A percentile compares a stretch with the other conserved stretches of the same genome.
These are phyloP conservation scores for Calonectria leucothoes DNA, from an alignment of 2,329 filamentous ascomycete genomes.

Conservation along the genomic window DNA sequence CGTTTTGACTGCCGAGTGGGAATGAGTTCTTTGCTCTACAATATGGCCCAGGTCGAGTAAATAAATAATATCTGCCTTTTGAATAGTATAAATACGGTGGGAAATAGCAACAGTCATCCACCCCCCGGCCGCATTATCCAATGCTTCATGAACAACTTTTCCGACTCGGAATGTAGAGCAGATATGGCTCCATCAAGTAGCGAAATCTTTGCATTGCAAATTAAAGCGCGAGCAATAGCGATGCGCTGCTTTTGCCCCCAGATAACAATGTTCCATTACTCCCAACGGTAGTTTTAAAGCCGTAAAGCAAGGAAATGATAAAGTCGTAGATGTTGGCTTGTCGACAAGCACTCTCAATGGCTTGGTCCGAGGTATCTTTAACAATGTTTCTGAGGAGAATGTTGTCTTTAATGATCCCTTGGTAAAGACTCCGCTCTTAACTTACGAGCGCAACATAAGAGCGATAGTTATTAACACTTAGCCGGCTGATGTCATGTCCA, in stretches of 20 bases:
- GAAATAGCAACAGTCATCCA: constrained; percentile 95
- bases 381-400: constrained; percentile 81
- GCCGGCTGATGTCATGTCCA: constrained; percentile 80
- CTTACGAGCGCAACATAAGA: constrained; percentile 87
- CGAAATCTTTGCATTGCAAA: constrained; percentile 90
- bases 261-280: constrained; percentile 89
- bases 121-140: constrained; percentile 85
- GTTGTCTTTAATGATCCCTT: constrained; percentile 91
- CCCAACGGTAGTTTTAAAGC: constrained; percentile 87
- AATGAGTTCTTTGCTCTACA: constrained; percentile 85
- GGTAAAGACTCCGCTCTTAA: constrained; percentile 94
- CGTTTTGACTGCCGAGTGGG: constrained; percentile 76
- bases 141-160: constrained; percentile 83
- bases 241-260: constrained; percentile 96
- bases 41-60: constrained; percentile 92
- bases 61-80: constrained; percentile 94
- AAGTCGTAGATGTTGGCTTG: constrained; percentile 96
- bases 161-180: constrained; percentile 80
- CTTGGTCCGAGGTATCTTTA: constrained; percentile 76
- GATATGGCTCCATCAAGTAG: constrained; percentile 85
- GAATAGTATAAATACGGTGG: constrained; percentile 90
- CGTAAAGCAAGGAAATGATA: constrained; percentile 87
- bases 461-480: constrained; percentile 90
- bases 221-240: constrained; percentile 89
- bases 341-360: constrained; percentile 81